Base-by-base conservation (phyloP, 2,329 filamentous ascomycete genomes). In the Clarireedia hainanense region DNA sequence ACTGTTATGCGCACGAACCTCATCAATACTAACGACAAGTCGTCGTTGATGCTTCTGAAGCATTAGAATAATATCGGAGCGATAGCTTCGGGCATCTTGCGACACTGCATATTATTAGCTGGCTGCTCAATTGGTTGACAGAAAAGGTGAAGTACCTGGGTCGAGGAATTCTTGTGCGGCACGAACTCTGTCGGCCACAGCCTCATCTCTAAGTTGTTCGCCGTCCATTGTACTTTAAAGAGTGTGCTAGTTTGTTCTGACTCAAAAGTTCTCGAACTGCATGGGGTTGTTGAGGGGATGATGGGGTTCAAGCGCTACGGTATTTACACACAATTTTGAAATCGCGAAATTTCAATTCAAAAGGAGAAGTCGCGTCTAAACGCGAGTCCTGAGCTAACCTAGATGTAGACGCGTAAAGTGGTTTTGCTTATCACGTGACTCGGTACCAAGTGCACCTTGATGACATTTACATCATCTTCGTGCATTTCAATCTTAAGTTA, bases 81-180 rank as follows among this genome's bases (percentile, higher is more conserved):
- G 84, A 74, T 96, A 96, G 72, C 89, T 95, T 65, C 80, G 61
- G 34, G 54, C 58, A 34, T 34, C 30, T 34, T 12, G 59, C 49
- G 43, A 50, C 34, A 61, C 67, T 63, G 51, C 56, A 64, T 68
- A 27, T 7, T 43, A 5, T 17, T 23, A 34, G 24, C 46, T 34
- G 15, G 9, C 34, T 45, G 9, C 6, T 49, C n/a, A 49, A 10
- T 30, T 24, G 36, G 59, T 73, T 59, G 68, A 53, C 58, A 52
- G 36, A 53, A 39, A 24, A 17, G 39, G 20, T 46, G 37, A 26
- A 85, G 67, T 80, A 96, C 91, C 85, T 59, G 92, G 92, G 76
- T 96, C 92, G 45, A 97, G 83, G 68, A 97, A 96, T 71, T 96
- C 91, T 66, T 87, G 81, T n/a, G 90, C 91, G 61, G 87, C 83